Base-by-base conservation (phyloP, 176 grass and related monocot genomes). In the Carex myosuroides region DNA sequence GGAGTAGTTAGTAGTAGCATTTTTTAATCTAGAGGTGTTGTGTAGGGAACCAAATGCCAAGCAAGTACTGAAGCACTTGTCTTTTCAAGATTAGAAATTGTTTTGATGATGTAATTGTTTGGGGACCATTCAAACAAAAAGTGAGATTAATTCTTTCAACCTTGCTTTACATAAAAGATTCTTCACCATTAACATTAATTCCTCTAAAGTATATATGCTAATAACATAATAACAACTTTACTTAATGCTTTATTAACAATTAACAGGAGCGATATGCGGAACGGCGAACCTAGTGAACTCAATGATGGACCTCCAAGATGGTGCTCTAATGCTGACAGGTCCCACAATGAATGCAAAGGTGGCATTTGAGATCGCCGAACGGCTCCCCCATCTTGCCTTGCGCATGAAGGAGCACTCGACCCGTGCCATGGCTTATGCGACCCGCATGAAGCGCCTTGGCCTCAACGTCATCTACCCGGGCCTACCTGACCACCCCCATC, bases 261-360 rank as follows among this genome's bases (percentile, higher is more conserved):
- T 26, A 26, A 64, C 80, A 98, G 95, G 95, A 1, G 92, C 95
- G 17, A 93, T 98, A 61, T 98, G 95, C 24, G 95, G 95, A 6
- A 89, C 92, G 52, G 92, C 92, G 67, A 95, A 79, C 88, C 86
- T 98, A 73, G 88, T 98, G 57, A 93, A 93, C 88, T 85, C 88
- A 65, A 98, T 98, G 95, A 98, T 98, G 95, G 92, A 95, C 82
- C 88, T 98, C 30, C 90, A 93, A 11, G 84, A 91, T 0, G 95
- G 95, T 5, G 92, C 95, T 30, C 89, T 98, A 33, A 95, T 98
- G 95, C 82, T 98, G 24, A 87, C 87, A 7, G 95, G 95, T 11
- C 95, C 95, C 6, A 98, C 95, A 17, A 98, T 98, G 95, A 98
- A 98, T 84, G 92, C 95, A 22, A 98, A 98, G 92, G 91, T 98